Base-by-base conservation (phyloP, 2,329 filamentous ascomycete genomes). In the Ceratocystis smalleyi region DNA sequence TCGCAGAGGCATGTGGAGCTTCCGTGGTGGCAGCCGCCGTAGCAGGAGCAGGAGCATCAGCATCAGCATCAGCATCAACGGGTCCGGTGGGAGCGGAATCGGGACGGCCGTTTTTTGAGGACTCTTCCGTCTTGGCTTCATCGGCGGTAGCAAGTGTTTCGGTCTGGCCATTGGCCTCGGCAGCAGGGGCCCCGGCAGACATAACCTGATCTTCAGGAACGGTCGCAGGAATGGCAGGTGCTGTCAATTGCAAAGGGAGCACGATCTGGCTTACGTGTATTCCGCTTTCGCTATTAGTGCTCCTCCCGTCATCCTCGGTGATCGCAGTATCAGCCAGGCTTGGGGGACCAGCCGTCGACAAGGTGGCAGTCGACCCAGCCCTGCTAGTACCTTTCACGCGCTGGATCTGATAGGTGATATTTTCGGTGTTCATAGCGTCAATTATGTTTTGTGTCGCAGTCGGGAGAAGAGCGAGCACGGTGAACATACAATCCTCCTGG, bases 401-500 rank as follows among this genome's bases (percentile, higher is more conserved):
- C 76, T 97, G 94, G 68, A 99, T 83, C 76, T 97, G 91, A 69
- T 91, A 87, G 3, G 92, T 92, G 71, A 96, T 89, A 71, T 88
- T 85, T 74, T 99, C 94, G 54, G 95, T 95, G 63, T 95, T 89
- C 70, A 97, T 83, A 40, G 87, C 85, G 69, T 89, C 85, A 71
- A 96, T 79, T 70, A 99, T 87, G 72, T 95, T 92, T 69, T 94
- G 85, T 27, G 91, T 91, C 5, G 91, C 89, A 43, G 92, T 95
- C 3, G 94, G 94, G 8, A 99, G 81, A 64, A 99, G 84, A 35
- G 92, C 94, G n/a, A 97, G 85, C 55, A 97, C 91, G 45, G 94
- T 99, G 73, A 95, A 96, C 59, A 92, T 96, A 76, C 94, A 99
- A 75, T 99, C 94, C 73, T 96, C 92, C 74, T 99, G 94, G 75